Conservation (phyloP, 2,329 filamentous ascomycete genomes). For the Cladosporium austrohemisphaericum region DNA sequence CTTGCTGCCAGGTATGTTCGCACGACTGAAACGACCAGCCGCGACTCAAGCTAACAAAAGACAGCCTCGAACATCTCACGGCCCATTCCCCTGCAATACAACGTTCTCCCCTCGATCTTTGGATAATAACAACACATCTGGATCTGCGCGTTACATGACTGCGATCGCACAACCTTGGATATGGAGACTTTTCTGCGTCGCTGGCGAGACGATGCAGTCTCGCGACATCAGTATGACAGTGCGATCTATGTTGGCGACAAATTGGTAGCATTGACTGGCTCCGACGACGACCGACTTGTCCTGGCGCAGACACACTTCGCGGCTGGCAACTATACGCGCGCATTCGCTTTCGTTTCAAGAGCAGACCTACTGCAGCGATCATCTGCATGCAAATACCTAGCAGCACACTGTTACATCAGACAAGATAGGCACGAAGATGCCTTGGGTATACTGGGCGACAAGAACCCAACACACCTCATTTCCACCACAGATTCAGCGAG, state of each 20-base stretch:
- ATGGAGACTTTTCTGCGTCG: slow-evolving; percentile 94
- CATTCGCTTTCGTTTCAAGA: slow-evolving; percentile 78
- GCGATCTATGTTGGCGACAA: slow-evolving; percentile 98
- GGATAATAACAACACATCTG: too few relatives aligned
- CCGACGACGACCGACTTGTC: slow-evolving; percentile 93
- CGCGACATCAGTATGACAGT: slow-evolving; percentile 93
- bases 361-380: slow-evolving; percentile 79
- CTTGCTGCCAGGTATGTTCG: slow-evolving; percentile 21
- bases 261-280: slow-evolving; percentile 91
- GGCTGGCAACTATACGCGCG: slow-evolving; percentile 89
- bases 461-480: slow-evolving; percentile 87
- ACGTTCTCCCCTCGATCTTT: background rate
- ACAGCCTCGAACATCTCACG: background rate
- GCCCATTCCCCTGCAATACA: too few relatives aligned
- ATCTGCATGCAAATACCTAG: slow-evolving; percentile 85
- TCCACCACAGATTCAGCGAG: slow-evolving; percentile 60
- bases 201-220: slow-evolving; percentile 92
- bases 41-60: background rate
- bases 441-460: slow-evolving; percentile 78
- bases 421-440: slow-evolving; percentile 88
- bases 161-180: background rate
- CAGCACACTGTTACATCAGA: slow-evolving; percentile 90
- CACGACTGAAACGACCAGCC: slow-evolving; percentile 3
- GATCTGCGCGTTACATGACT: too few relatives aligned
- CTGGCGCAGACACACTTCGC: slow-evolving; percentile 97